Percentiles rank a stretch among this genome's conserved stretches.
phyloP scores from a whole-genome alignment of 192 early-diverging fungal species.

The Coemansia sp. region DNA sequence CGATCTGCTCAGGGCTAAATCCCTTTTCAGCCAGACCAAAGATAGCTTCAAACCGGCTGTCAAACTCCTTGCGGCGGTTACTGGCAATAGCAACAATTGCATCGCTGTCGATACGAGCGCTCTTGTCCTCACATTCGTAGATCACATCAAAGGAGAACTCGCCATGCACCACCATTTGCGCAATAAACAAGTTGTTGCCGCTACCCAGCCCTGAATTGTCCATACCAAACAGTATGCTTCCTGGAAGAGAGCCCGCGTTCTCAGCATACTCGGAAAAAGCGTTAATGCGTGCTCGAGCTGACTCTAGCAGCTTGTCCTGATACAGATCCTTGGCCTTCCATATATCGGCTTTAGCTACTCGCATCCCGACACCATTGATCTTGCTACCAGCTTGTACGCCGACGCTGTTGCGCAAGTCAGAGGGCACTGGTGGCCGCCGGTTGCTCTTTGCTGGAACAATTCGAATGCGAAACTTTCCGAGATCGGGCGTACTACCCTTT shows the following conservation, averaged over 20 bases:
- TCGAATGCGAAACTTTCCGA: constrained; percentile 64
- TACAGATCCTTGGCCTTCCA: constrained; percentile 36
- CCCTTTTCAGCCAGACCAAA: constrained; percentile 67
- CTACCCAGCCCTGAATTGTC: constrained; percentile 43
- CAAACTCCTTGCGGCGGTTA: constrained; percentile 52
- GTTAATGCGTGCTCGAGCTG: constrained; percentile 4
- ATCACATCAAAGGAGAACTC: constrained; percentile 41
- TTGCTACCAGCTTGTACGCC: constrained; percentile 1
- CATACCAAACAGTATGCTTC: constrained; percentile 52
- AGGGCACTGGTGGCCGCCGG: constrained; percentile 13
- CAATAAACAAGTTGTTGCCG: constrained; percentile 24
- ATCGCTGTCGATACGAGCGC: constrained; percentile 15
- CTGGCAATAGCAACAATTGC: constrained; percentile 15
- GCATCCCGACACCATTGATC: constrained; percentile 18
- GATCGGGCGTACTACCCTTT: constrained; percentile 57
- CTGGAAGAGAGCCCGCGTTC: constrained; percentile 53
- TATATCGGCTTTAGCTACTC: constrained; percentile 15
- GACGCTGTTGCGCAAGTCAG: background rate
- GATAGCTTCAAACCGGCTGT: constrained; percentile 66
- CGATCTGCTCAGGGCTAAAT: constrained; percentile 53
- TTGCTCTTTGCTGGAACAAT: constrained; percentile 27
- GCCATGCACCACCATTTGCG: constrained; percentile 37
- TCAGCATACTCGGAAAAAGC: constrained; percentile 4
- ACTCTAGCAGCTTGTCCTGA: constrained; percentile 10
- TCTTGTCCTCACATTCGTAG: constrained; percentile 25